Evolutionary conservation across 805 yeast genomes (phyloP).

Genomic region (Saccharomycopsis fibuligera): DNA sequence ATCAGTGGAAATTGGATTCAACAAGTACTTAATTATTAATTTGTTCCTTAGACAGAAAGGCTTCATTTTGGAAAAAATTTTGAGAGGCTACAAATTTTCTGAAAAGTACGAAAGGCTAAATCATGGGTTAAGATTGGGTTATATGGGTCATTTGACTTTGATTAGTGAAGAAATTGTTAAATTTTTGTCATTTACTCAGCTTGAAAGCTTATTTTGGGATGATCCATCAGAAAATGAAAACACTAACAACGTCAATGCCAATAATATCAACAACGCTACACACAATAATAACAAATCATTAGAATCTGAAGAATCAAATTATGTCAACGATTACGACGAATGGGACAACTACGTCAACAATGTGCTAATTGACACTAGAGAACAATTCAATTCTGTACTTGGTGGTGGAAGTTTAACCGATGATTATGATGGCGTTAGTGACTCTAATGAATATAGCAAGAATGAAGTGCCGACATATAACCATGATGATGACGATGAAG

Average conservation of each 20-base stretch:
- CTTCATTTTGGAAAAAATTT: constrained; percentile 52
- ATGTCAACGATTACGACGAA: constrained; percentile 38
- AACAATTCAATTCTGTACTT: constrained; percentile 86
- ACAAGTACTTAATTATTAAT: constrained; percentile 55
- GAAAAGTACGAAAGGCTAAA: constrained; percentile 52
- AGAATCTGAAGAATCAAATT: constrained; percentile 32
- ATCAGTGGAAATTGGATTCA: constrained; percentile 63
- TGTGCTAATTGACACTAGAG: constrained; percentile 80
- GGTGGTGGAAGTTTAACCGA: constrained; percentile 68
- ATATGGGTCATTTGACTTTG: constrained; percentile 93
- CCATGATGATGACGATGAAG: constrained; percentile 11
- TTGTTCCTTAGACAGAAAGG: constrained; percentile 48
- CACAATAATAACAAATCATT: too few species aligned
- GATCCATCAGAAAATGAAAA: constrained; percentile 25
- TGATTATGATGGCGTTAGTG: constrained; percentile 26
- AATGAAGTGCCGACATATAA: too few species aligned
- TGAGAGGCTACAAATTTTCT: constrained; percentile 58
- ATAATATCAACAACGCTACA: too few species aligned
- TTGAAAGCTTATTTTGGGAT: constrained; percentile 20
- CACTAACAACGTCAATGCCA: constrained; percentile 19
- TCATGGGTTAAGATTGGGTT: constrained; percentile 69
- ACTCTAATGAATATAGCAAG: constrained; percentile 21
- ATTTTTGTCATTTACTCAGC: constrained; percentile 47
- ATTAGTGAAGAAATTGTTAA: constrained; percentile 95
- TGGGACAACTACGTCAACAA: constrained; percentile 85